Evolutionary conservation across 2,329 filamentous ascomycete genomes (phyloP).

Genomic region (Bertia moriformis): DNA sequence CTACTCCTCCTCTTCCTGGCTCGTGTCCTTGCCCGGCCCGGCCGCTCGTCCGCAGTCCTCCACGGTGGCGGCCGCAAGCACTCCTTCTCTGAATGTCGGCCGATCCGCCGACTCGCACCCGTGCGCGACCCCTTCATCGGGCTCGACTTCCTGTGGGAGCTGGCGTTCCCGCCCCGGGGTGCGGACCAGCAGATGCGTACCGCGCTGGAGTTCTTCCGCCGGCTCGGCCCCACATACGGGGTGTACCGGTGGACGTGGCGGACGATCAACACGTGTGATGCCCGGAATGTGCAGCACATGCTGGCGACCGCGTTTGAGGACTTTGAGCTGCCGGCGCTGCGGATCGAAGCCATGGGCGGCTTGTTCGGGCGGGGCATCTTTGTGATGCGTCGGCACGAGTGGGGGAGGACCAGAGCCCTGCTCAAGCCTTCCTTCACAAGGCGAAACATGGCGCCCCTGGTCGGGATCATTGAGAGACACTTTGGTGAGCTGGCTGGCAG

Average conservation of each 20-base stretch:
- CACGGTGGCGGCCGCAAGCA: no score
- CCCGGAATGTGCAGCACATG: not conserved
- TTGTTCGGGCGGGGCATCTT: not conserved
- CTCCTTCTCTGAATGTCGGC: no score
- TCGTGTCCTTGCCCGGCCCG: no score
- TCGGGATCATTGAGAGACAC: not conserved
- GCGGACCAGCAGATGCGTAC: not conserved
- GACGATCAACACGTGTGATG: not conserved
- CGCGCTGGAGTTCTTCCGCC: not conserved
- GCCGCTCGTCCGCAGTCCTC: no score
- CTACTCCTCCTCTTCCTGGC: no score
- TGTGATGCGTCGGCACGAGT: not conserved
- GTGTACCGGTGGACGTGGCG: not conserved
- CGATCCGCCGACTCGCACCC: no score
- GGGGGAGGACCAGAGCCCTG: not conserved
- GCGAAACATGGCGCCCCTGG: not conserved
- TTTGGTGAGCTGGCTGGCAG: not conserved
- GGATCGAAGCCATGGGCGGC: not conserved
- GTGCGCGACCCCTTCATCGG: not conserved
- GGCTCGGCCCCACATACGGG: not conserved
- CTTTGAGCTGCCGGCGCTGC: not conserved
- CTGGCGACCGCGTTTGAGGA: not conserved
- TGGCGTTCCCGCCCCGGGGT: not conserved
- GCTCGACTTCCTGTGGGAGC: not conserved
- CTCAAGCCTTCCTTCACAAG: not conserved